Evolutionary conservation across 345 rosid genomes (phyloP), one percentile per base, ranked within the genome.

Genomic region (Ceriops tagal): DNA sequence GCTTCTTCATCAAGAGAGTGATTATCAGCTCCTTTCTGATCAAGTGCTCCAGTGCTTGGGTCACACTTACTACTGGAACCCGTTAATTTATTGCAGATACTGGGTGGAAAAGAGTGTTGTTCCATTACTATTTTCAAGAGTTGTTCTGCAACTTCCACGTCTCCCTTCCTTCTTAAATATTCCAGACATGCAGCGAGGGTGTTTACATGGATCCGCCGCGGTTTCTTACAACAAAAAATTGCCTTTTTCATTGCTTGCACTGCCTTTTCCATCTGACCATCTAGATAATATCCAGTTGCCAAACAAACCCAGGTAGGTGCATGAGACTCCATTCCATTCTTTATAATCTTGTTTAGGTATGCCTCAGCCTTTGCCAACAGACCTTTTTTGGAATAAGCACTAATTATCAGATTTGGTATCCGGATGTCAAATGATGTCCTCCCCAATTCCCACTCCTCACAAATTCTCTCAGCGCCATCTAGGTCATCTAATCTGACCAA

Each of bases 361-460:
- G 66, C 78, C 72, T 81, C 88, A 4, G 89, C 96, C 76, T 90
- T 87, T 37, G 64, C 79, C 73, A 79, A 61, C 64, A 79, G 77
- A 60, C 84, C 88, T 37, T 73, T 79, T 72, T 70, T 72, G 76
- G 83, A 79, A 37, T 79, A 87, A 61, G 81, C 83, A 2, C 73
- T 73, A 18, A 34, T 27, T 56, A 88, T 60, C 61, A 73, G 16
- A 53, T 75, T 81, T 15, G 85, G 83, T 58, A 88, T 72, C 65
- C 84, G 71, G 16, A 26, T 20, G 57, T 86, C 92, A 22, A 79
- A 82, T 2, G 58, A 32, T 28, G 46, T 5, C 24, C 68, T 65
- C 39, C 65, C 70, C 49, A 73, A 75, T 67, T 79, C 78, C 92
- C 96, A 90, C 70, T 87, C 91, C 62, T 61, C 57, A 39, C 71